Conservation (phyloP, 495 filamentous ascomycete genomes). For the Aspergillus indologenus region DNA sequence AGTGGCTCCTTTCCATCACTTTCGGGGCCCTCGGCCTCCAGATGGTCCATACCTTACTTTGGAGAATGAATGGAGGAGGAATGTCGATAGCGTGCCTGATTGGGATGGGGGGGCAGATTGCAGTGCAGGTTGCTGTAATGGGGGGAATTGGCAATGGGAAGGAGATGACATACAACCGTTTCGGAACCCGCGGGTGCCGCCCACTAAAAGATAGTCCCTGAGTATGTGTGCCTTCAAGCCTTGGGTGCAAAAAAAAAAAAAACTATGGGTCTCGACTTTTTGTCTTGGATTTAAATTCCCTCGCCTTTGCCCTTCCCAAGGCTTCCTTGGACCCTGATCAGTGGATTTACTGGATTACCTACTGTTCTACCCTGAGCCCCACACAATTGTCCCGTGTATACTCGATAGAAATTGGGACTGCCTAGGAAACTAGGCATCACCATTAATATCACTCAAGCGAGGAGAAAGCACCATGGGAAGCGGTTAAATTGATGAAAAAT, state of each 20-base stretch:
- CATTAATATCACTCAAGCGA: background rate
- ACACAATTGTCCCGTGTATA: background rate
- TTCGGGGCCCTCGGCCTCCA: slow-evolving; percentile 40
- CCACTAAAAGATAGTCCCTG: background rate
- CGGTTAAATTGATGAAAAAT: background rate
- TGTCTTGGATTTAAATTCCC: background rate
- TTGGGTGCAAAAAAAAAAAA: too few species aligned
- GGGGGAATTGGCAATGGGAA: background rate
- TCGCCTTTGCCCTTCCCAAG: background rate
- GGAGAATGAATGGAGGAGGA: background rate
- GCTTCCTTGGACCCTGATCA: background rate
- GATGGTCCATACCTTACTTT: slow-evolving; percentile 11
- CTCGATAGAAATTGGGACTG: background rate
- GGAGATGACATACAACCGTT: background rate
- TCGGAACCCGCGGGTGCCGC: slow-evolving; percentile 24
- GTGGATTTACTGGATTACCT: background rate
- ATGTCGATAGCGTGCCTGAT: background rate
- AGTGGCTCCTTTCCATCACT: slow-evolving; percentile 26
- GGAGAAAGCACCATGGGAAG: background rate
- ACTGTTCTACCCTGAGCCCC: background rate
- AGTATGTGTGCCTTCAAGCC: background rate
- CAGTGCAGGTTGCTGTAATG: background rate
- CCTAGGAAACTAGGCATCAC: background rate
- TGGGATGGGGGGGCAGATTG: background rate
- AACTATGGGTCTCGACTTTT: background rate